A percentile compares a stretch with the other conserved stretches of the same genome.
These are phyloP conservation scores for Exophiala sp. DNA, from an alignment of 2,329 filamentous ascomycete species.

Conservation along the genomic window DNA sequence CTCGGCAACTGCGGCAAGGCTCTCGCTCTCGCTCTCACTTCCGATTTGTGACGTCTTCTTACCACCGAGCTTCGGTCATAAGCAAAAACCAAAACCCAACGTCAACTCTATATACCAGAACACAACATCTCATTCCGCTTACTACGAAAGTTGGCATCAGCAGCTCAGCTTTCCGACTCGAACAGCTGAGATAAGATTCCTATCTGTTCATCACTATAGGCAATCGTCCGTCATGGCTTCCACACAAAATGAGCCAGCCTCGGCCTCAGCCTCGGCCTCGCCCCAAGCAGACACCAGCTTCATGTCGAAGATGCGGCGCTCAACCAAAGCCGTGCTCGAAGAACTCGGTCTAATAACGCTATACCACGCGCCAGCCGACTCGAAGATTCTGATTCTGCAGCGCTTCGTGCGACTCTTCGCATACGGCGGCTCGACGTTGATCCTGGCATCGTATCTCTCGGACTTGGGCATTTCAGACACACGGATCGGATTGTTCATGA, in stretches of 20 bases:
- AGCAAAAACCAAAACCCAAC: no score
- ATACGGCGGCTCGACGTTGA: constrained; percentile 56
- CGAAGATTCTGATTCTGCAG: constrained; percentile 39
- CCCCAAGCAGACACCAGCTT: not conserved
- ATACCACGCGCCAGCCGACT: constrained; percentile 36
- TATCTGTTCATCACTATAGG: no score
- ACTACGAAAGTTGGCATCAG: no score
- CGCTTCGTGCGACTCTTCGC: constrained; percentile 54
- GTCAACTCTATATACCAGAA: no score
- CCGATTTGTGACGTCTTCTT: no score
- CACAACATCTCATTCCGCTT: no score
- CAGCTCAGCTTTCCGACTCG: no score
- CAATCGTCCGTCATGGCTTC: no score
- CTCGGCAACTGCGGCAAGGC: no score
- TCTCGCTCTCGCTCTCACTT: no score
- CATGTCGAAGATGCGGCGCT: constrained; percentile 2
- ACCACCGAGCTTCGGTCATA: no score
- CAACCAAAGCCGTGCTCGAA: constrained; percentile 13
- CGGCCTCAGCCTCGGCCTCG: constrained; percentile 1
- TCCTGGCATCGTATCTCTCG: constrained; percentile 57
- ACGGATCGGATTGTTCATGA: constrained; percentile 60
- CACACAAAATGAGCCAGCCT: not conserved
- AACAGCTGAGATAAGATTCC: no score
- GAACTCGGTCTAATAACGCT: constrained; percentile 37
- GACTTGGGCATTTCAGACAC: constrained; percentile 52